Evolutionary conservation across 768 basidiomycete genomes (phyloP).

Genomic region (Suillus paluster): DNA sequence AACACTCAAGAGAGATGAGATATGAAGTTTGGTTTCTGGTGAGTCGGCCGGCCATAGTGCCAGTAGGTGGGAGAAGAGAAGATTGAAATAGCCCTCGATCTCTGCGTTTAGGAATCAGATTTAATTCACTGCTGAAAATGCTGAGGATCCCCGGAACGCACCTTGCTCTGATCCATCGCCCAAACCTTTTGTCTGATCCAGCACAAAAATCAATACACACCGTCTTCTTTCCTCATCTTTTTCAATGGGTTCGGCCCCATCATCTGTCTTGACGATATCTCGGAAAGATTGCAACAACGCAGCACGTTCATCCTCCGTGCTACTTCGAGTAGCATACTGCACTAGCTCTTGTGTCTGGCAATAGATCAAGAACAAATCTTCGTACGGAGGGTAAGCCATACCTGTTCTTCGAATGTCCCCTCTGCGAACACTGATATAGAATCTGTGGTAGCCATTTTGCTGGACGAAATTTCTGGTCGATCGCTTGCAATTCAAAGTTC

Average conservation of each 20-base stretch:
- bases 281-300: slow-evolving; percentile 69
- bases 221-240: slow-evolving; percentile 58
- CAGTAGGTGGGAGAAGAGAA: slow-evolving; percentile 75
- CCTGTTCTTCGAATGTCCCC: slow-evolving; percentile 90
- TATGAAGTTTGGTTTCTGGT: slow-evolving; percentile 55
- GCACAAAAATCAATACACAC: slow-evolving; percentile 59
- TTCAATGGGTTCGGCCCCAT: slow-evolving; percentile 55
- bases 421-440: slow-evolving; percentile 86
- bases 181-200: slow-evolving; percentile 65
- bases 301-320: slow-evolving; percentile 69
- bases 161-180: slow-evolving; percentile 84
- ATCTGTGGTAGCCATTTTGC: slow-evolving; percentile 67
- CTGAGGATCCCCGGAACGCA: slow-evolving; percentile 32
- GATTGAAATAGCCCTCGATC: slow-evolving; percentile 88
- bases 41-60: slow-evolving; percentile 59
- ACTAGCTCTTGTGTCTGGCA: slow-evolving; percentile 77
- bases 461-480: slow-evolving; percentile 15
- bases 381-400: slow-evolving; percentile 30
- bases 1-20: slow-evolving; percentile 53
- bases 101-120: slow-evolving; percentile 46
- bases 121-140: not conserved
- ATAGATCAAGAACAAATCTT: not conserved
- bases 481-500: slow-evolving; percentile 13
- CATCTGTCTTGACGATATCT: slow-evolving; percentile 55
- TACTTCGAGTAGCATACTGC: slow-evolving; percentile 68